Evolutionary conservation across 352 stramenopile genomes (phyloP), one percentile per base, ranked within the genome.

Genomic region (Phytopythium oedochilum): DNA sequence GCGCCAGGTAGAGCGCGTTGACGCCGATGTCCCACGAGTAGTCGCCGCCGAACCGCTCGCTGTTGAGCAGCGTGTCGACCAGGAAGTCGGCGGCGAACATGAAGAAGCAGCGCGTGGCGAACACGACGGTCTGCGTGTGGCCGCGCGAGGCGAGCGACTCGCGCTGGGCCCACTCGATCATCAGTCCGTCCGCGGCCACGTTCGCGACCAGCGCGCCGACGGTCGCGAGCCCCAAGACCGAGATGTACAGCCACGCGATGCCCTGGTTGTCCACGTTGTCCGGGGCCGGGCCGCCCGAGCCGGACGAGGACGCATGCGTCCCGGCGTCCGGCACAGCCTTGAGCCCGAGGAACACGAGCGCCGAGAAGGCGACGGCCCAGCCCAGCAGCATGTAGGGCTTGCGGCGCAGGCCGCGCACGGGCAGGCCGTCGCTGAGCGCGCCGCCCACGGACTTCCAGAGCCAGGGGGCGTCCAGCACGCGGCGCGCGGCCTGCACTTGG

Each of bases 141-240:
- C 83, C 83, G 28, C 80, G 76, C 2, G 59, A 68, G 5, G 51
- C 40, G 23, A 88, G 59, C 12, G 81, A 71, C 38, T 93, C 83
- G 25, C 83, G 66, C 43, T 93, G 81, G 0, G 70, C 75, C 25
- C 87, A 59, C 47, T 92, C 78, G 26, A 96, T 79, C 36, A 89
- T 64, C 48, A 94, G 73, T 0, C 77, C 88, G 64, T 97, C 88
- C 17, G 82, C 77, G 26, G 86, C 78, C 0, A 94, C 79, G 64
- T 96, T 92, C 5, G 87, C 84, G 49, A 96, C 74, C 34, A 96
- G 88, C 49, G 92, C 95, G 2, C 88, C 88, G 14, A 95, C 63
- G 22, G 83, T 95, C 0, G 85, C 88, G 11, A 93, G 22, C 17
- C 86, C 77, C 71, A 97, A 86, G 25, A 71, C 63, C 32, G 92